These are phyloP conservation scores for Tothia fuscella DNA, from an alignment of 2,329 filamentous ascomycete genomes.

Conservation along the genomic window DNA sequence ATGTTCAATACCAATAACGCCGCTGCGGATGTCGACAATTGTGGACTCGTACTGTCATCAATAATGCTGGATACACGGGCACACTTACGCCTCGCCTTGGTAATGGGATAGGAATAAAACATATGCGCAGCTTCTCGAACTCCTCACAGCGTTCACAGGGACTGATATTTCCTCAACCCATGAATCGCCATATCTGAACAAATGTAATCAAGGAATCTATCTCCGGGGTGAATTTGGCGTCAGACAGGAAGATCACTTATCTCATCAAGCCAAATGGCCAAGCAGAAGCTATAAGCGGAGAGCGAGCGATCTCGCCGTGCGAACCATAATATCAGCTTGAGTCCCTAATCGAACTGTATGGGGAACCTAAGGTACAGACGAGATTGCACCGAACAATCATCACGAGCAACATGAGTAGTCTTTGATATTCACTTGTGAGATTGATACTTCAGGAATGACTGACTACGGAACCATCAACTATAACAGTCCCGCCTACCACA, in stretches of 20 bases:
- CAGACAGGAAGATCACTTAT: constrained; percentile 50
- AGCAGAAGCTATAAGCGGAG: constrained; percentile 44
- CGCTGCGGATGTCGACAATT: constrained; percentile 49
- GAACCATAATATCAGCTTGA: too few species aligned
- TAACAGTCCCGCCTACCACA: too few species aligned
- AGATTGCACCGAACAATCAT: too few species aligned
- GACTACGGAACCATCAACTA: too few species aligned
- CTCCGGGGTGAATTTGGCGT: constrained; percentile 48
- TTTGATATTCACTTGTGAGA: too few species aligned
- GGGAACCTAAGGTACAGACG: too few species aligned
- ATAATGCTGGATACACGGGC: constrained; percentile 44
- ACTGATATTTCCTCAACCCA: constrained; percentile 31
- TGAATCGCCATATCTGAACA: constrained; percentile 52
- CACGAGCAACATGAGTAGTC: too few species aligned
- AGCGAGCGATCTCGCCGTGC: constrained; percentile 40
- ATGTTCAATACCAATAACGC: constrained; percentile 40
- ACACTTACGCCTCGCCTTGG: constrained; percentile 51
- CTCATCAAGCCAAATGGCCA: constrained; percentile 42
- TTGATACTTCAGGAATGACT: too few species aligned
- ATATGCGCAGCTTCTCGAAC: neutral
- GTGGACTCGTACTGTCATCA: constrained; percentile 46
- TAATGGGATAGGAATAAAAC: constrained; percentile 53
- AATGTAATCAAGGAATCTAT: constrained; percentile 47
- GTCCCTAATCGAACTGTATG: too few species aligned
- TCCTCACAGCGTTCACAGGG: neutral